Base-by-base conservation (phyloP, 2,329 filamentous ascomycete genomes). In the Lachnellula subtilissima region DNA sequence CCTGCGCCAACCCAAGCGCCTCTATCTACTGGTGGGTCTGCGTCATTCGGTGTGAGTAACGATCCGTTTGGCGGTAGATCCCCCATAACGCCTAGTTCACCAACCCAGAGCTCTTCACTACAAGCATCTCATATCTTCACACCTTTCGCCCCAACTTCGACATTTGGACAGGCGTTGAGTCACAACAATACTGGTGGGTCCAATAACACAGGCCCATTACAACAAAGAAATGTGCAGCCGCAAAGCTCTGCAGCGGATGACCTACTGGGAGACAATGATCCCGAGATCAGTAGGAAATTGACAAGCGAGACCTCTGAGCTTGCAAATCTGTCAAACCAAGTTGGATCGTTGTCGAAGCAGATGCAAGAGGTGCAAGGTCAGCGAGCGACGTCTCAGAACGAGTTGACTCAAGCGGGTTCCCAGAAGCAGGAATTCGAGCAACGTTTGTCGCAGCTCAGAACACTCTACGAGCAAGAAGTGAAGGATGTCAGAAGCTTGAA, bases 391-490 rank as follows among this genome's bases (percentile, higher is more conserved):
- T 88, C 88, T 0, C 91, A 97, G 71, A 87, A 87, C 61, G 90
- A 96, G 57, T 75, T 97, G 51, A 88, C 82, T 59, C 89, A 92
- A 67, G 86, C 89, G 35, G 89, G 81, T 51, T 84, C 86, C 12
- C 92, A 97, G 71, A 97, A 97, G 76, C 87, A 88, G 65, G 93
- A 96, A 69, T 93, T 99, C 63, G 94, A 99, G 75, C 80, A 88
- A 62, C 87, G 94, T 22, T 78, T 99, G 28, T 84, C 89, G 4
- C 92, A 97, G 69, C 86, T 97, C 56, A 86, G 94, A 59, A 77
- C 86, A 6, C 82, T 95, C 62, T 99, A 97, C 68, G 93, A 99
- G 71, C 91, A 96, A 69, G 94, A 99, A 74, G 90, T 91, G 3
- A 87, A 91, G 64, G 87, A 91, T 61, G 90, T 95, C 36, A 91